A percentile compares a stretch with the other conserved stretches of the same genome.
Conservation (phyloP, 148 eudicot genomes). For the Nepenthes mirabilis region DNA sequence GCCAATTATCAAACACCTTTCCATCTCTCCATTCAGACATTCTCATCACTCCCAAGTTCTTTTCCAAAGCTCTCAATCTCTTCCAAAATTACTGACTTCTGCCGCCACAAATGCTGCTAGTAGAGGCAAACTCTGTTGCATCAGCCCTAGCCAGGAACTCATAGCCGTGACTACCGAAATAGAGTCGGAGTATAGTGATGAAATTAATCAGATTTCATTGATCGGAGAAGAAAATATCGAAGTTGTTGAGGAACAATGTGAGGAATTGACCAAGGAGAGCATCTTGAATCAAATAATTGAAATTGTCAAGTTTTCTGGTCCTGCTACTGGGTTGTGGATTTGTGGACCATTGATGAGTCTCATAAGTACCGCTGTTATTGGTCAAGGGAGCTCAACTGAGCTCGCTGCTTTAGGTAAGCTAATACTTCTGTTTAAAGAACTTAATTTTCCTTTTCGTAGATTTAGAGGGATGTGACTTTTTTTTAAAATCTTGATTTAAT, state of each 20-base stretch:
- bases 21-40: too few relatives aligned
- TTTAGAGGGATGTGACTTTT: neutral
- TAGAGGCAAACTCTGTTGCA: neutral
- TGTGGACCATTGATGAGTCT: constrained; percentile 87
- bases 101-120: neutral
- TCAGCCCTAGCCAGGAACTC: neutral
- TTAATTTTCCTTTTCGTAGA: neutral
- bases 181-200: neutral
- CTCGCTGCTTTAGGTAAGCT: constrained; percentile 78
- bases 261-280: constrained; percentile 29
- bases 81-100: neutral
- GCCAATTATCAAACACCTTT: too few relatives aligned
- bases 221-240: neutral
- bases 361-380: constrained; percentile 80
- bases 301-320: constrained; percentile 75
- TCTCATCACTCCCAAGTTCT: too few relatives aligned
- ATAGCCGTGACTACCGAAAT: neutral
- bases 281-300: constrained; percentile 56
- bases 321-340: constrained; percentile 81
- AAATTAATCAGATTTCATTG: neutral
- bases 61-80: neutral
- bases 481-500: neutral
- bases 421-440: neutral
- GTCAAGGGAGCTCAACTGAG: constrained; percentile 62
- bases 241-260: constrained; percentile 3